Percentiles rank a stretch among this genome's conserved stretches.
Conservation (phyloP, 345 rosid species). For the Durio zibethinus region DNA sequence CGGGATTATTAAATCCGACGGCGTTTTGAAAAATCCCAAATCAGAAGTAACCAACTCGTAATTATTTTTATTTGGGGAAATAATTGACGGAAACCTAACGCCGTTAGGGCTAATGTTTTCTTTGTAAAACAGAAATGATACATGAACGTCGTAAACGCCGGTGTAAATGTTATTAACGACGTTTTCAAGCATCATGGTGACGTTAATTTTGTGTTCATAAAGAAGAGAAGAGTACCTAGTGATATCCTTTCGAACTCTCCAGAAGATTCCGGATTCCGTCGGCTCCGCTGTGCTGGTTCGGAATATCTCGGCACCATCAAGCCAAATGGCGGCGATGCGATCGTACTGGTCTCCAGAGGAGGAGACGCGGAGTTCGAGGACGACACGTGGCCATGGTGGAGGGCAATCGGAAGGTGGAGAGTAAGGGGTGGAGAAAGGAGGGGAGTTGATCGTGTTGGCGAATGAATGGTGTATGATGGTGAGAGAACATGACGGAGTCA, state of each 20-base stretch:
- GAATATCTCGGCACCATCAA: conserved; percentile 78
- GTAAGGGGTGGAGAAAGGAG: conserved; percentile 67
- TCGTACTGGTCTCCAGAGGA: conserved; percentile 73
- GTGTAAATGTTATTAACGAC: conserved; percentile 63
- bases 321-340: conserved; percentile 78
- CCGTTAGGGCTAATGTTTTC: background rate
- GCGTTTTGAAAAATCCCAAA: conserved; percentile 31
- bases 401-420: conserved; percentile 53
- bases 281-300: conserved; percentile 95
- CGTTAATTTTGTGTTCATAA: conserved; percentile 29
- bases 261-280: conserved; percentile 54
- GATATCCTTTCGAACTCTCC: conserved; percentile 77
- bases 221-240: conserved; percentile 69
- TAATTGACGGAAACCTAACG: conserved; percentile 17
- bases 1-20: conserved; percentile 71
- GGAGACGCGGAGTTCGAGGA: conserved; percentile 48
- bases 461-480: conserved; percentile 67
- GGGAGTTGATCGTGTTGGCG: conserved; percentile 62
- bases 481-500: conserved; percentile 55
- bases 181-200: conserved; percentile 91
- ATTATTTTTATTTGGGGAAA: background rate
- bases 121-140: conserved; percentile 54
- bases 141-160: conserved; percentile 67
- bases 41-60: background rate
- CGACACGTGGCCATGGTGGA: conserved; percentile 61